Conservation (phyloP, 192 early-diverging fungal species). For the Kickxella alabastrina region DNA sequence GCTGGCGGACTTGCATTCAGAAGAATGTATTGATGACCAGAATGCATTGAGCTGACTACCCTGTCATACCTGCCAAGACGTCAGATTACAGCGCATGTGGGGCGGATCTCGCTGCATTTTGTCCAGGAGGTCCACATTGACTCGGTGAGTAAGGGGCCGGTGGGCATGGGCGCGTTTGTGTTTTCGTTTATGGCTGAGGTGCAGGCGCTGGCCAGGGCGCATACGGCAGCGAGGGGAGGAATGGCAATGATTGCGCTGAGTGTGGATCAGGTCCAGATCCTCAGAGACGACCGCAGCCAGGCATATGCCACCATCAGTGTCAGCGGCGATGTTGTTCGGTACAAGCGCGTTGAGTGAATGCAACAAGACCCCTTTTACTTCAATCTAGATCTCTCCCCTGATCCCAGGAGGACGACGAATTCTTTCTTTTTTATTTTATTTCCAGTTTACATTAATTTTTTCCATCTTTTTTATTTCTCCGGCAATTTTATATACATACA, state of each 20-base stretch:
- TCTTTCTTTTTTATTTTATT: too few species aligned
- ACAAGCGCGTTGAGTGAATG: too few species aligned
- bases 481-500: background rate
- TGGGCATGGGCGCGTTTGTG: constrained; percentile 73
- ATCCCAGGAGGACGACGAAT: too few species aligned
- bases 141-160: constrained; percentile 29
- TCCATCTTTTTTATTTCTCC: too few species aligned
- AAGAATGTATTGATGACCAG: too few species aligned
- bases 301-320: constrained; percentile 63
- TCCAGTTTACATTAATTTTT: too few species aligned
- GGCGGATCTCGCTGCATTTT: constrained; percentile 75
- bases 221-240: constrained; percentile 66
- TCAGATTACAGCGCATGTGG: constrained; percentile 55
- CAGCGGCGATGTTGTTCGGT: constrained; percentile 15
- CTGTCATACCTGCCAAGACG: constrained; percentile 60
- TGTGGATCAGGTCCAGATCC: constrained; percentile 62
- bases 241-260: constrained; percentile 66
- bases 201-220: constrained; percentile 62
- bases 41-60: constrained; percentile 68
- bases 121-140: constrained; percentile 62
- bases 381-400: too few species aligned
- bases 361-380: too few species aligned
- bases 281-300: constrained; percentile 67
- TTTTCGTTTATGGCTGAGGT: constrained; percentile 65
- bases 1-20: too few species aligned